A percentile compares a stretch with the other conserved stretches of the same genome.
phyloP scores from a whole-genome alignment of 2,329 filamentous ascomycete genomes.

The Ramularia endophylla region DNA sequence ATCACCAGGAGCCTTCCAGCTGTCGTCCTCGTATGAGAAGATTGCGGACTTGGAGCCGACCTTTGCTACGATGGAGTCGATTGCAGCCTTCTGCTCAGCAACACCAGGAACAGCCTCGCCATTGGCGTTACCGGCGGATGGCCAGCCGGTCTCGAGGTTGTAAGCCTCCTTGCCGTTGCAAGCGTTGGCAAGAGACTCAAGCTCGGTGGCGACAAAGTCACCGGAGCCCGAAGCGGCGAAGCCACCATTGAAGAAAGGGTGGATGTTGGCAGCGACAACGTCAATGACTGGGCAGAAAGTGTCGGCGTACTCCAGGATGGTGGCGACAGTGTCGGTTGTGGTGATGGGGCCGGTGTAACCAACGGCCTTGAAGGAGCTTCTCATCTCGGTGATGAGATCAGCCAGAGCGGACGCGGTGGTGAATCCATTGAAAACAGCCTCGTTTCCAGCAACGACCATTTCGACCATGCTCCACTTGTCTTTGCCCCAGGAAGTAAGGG shows the following conservation, averaged over 20 bases:
- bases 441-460: slow-evolving; percentile 84
- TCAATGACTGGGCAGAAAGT: slow-evolving; percentile 69
- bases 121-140: slow-evolving; percentile 62
- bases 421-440: slow-evolving; percentile 73
- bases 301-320: slow-evolving; percentile 59
- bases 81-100: slow-evolving; percentile 63
- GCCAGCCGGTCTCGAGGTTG: slow-evolving; percentile 92
- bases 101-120: slow-evolving; percentile 64
- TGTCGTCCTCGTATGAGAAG: slow-evolving; percentile 75
- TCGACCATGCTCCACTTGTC: slow-evolving; percentile 64
- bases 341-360: slow-evolving; percentile 68
- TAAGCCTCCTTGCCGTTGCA: slow-evolving; percentile 68
- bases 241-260: slow-evolving; percentile 85
- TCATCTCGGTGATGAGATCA: slow-evolving; percentile 62
- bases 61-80: slow-evolving; percentile 61
- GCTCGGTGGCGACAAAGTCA: slow-evolving; percentile 66
- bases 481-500: slow-evolving; percentile 69
- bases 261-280: slow-evolving; percentile 77
- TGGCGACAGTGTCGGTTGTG: slow-evolving; percentile 77
- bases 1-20: slow-evolving; percentile 68
- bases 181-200: slow-evolving; percentile 61
- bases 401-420: slow-evolving; percentile 60
- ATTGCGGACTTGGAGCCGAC: slow-evolving; percentile 67
- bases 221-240: slow-evolving; percentile 62
- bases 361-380: slow-evolving; percentile 50